phyloP scores from a whole-genome alignment of 1,139 yeast species.

The Hyphopichia burtonii region DNA sequence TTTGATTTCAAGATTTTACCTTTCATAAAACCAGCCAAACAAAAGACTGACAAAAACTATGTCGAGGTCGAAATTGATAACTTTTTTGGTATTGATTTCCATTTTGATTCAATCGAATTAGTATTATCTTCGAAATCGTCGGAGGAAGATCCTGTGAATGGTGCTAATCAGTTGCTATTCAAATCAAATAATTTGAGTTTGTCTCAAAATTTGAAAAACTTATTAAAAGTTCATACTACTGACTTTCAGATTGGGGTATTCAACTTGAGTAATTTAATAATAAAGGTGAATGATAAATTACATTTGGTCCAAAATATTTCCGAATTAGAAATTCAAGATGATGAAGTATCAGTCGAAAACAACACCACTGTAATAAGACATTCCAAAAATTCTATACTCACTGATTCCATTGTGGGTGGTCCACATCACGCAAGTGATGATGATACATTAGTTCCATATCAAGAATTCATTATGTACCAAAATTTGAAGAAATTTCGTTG shows the following conservation, averaged over 20 bases:
- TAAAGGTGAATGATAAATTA: conserved; percentile 21
- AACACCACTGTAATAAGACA: conserved; percentile 10
- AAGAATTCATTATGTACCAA: conserved; percentile 14
- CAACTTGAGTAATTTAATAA: conserved; percentile 17
- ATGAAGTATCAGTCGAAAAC: conserved; percentile 4
- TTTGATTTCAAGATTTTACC: conserved; percentile 28
- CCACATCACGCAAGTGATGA: background rate
- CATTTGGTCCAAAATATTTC: conserved; percentile 8
- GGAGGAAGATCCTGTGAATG: conserved; percentile 11
- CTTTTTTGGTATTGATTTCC: conserved; percentile 24
- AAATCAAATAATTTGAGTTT: conserved; percentile 9
- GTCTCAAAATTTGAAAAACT: conserved; percentile 9
- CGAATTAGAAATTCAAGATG: background rate
- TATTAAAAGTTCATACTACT: conserved; percentile 20
- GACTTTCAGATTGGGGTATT: conserved; percentile 26
- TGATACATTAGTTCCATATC: background rate
- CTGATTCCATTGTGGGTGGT: conserved; percentile 1
- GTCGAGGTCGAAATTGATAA: conserved; percentile 25
- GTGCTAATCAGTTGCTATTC: conserved; percentile 10
- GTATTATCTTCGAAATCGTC: conserved; percentile 15
- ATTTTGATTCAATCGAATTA: conserved; percentile 19
- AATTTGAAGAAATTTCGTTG: conserved; percentile 21
- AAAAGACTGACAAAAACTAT: conserved; percentile 18
- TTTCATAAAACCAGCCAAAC: conserved; percentile 22
- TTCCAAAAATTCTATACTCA: conserved; percentile 3